Conservation (phyloP, 2,329 filamentous ascomycete species). For the Aspergillus felis region DNA sequence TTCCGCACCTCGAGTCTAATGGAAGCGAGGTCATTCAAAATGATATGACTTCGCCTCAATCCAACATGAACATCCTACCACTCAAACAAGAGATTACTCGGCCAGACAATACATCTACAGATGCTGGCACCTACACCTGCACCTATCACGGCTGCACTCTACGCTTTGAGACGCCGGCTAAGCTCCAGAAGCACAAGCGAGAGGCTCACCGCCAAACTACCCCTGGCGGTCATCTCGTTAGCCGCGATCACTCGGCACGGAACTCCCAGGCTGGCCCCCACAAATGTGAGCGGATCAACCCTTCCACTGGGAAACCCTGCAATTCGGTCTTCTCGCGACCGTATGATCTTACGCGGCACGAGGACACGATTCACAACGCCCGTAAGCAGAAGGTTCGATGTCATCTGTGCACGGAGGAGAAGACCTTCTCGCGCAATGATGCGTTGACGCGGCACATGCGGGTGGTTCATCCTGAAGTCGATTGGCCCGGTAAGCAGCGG, state of each 20-base stretch:
- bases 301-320: constrained; percentile 90
- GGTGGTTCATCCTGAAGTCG: constrained; percentile 86
- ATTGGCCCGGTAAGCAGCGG: constrained; percentile 66
- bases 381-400: constrained; percentile 94
- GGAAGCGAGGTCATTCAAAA: constrained; percentile 46
- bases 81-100: constrained; percentile 38
- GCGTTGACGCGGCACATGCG: constrained; percentile 91
- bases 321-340: constrained; percentile 91
- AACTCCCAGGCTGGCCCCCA: constrained; percentile 93
- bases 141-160: constrained; percentile 87
- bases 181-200: constrained; percentile 92
- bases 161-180: constrained; percentile 81
- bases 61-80: constrained; percentile 34
- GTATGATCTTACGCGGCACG: constrained; percentile 93
- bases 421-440: constrained; percentile 94
- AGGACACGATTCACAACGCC: constrained; percentile 95
- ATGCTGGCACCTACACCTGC: constrained; percentile 90
- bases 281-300: constrained; percentile 88
- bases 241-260: constrained; percentile 48
- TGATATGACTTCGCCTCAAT: constrained; percentile 33
- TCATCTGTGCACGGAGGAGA: constrained; percentile 88
- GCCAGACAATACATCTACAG: constrained; percentile 64
- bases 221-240: constrained; percentile 45
- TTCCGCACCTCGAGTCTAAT: constrained; percentile 61
- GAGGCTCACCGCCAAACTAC: constrained; percentile 81